Base-by-base conservation (phyloP, 2,329 filamentous ascomycete species). In the Trichoderma sp. region DNA sequence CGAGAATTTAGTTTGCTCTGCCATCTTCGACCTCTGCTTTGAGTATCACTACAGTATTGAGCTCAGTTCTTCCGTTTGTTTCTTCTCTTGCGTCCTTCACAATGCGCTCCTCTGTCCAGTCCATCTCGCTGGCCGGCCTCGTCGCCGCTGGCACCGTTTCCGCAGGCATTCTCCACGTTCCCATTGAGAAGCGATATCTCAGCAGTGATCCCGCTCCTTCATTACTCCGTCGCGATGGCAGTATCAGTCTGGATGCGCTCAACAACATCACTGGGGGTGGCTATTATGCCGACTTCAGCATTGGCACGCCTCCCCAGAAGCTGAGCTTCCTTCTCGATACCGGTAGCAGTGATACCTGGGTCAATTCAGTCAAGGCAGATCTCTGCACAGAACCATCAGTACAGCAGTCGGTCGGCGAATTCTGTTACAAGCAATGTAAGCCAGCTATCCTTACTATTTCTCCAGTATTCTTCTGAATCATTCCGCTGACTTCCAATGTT, bases 301-400 rank as follows among this genome's bases (percentile, higher is more conserved):
- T 91, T 56, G 89, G 89, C 64, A 89, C 88, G 0, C 89, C 89
- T 0, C 81, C 83, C 0, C 89, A 91, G 79, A 78, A 80, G 3
- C 78, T 90, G 64, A 83, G 80, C 68, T 82, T 91, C 75, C 82
- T 88, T 68, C 83, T 91, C 73, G 89, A 91, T 79, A 91, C 89
- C 3, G 89, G 89, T 32, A 90, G 87, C 78, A 89, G 86, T 74
- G 89, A 91, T 77, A 85, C 88, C 4, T 91, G 89, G 88, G 81
- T 90, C 56, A 81, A 87, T 73, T 88, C 90, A 5, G 83, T 86
- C 15, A 82, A 82, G 65, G 93, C 92, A 1, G 75, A 79, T 4
- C 81, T 92, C 36, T 97, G 93, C 79, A 78, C 79, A 15, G 83
- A 80, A 60, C 18, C 12, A 1, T 24, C 36, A 4, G 72, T 83